These are phyloP conservation scores for Podila verticillata DNA, from an alignment of 192 early-diverging fungal species.

Conservation along the genomic window DNA sequence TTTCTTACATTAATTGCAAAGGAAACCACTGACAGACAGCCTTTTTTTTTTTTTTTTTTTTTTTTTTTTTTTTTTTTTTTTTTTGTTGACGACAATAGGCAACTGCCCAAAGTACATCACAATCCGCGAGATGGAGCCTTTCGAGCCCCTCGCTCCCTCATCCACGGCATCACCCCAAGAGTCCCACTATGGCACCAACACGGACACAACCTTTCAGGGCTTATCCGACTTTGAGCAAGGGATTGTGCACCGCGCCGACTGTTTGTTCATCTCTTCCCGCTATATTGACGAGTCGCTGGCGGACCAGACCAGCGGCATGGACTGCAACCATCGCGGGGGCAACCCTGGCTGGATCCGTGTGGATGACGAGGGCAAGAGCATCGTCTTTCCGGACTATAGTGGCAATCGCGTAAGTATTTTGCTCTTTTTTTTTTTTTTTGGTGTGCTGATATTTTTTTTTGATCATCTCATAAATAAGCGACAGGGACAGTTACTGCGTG, in stretches of 20 bases:
- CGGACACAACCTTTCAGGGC: neutral
- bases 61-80: neutral
- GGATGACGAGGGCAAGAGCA: neutral
- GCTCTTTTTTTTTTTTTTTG: neutral
- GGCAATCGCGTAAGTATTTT: conserved; percentile 36
- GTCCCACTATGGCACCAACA: neutral
- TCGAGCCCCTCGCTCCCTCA: neutral
- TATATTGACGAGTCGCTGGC: conserved; percentile 34
- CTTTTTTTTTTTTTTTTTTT: neutral
- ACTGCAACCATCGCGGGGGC: conserved; percentile 45
- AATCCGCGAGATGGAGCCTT: conserved; percentile 17
- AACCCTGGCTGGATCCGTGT: conserved; percentile 34
- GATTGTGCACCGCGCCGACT: conserved; percentile 23
- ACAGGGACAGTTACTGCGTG: neutral
- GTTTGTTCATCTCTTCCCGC: conserved; percentile 33
- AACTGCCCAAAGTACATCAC: conserved; percentile 50
- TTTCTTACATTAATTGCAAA: no score
- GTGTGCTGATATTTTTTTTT: neutral
- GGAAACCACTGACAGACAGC: no score
- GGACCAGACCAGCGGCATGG: conserved; percentile 48
- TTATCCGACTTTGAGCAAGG: conserved; percentile 9
- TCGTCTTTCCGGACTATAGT: conserved; percentile 43
- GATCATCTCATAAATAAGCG: no score
- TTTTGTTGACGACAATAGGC: neutral
- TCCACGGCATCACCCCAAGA: neutral